Conservation (phyloP, 305 asterid species). For the Caryopteris hybrid region DNA sequence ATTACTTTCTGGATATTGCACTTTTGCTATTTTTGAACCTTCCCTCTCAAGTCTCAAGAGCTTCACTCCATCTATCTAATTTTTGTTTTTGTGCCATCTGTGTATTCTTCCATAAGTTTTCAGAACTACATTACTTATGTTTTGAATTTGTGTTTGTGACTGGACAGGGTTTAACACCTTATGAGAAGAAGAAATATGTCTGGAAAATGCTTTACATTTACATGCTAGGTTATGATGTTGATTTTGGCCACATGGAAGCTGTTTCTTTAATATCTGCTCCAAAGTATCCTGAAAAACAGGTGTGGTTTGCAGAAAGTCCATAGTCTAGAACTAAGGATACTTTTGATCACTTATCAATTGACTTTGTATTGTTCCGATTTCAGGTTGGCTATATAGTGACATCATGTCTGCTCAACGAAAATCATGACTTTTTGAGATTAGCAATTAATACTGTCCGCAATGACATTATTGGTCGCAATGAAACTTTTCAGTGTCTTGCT, state of each 20-base stretch:
- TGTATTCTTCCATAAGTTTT: not conserved
- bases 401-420: constrained; percentile 92
- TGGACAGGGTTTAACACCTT: constrained; percentile 81
- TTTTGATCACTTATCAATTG: constrained; percentile 3
- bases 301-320: constrained; percentile 13
- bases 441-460: constrained; percentile 98
- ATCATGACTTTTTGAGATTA: constrained; percentile 92
- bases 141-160: constrained; percentile 13
- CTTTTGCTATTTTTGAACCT: not conserved
- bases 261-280: constrained; percentile 99
- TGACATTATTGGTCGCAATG: constrained; percentile 98
- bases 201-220: constrained; percentile 99
- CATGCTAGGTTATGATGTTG: constrained; percentile 99
- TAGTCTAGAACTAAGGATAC: constrained; percentile 5
- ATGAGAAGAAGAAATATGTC: constrained; percentile 97
- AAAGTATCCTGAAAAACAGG: constrained; percentile 99
- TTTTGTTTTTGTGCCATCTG: too few species aligned
- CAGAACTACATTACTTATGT: constrained; percentile 3
- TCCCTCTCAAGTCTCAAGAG: not conserved
- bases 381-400: constrained; percentile 99
- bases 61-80: not conserved
- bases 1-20: not conserved
- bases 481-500: constrained; percentile 98
- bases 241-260: constrained; percentile 99
- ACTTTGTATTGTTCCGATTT: constrained; percentile 26